Evolutionary conservation across 768 basidiomycete genomes (phyloP).

Genomic region (Jaapia argillacea): DNA sequence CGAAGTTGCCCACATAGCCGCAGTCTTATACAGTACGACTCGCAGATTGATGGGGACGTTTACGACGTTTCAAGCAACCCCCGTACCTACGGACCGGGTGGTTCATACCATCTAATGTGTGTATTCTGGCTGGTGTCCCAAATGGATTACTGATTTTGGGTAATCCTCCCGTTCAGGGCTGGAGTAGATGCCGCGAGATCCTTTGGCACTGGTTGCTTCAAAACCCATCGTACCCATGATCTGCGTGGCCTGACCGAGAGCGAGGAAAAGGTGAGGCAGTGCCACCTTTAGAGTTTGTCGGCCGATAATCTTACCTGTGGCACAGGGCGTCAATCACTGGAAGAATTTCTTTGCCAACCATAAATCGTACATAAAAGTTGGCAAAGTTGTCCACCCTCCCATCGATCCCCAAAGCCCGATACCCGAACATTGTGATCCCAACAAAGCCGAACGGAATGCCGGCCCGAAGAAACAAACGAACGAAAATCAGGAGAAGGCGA

Average conservation of each 20-base stretch:
- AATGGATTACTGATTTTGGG: constrained; percentile 2
- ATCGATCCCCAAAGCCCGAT: constrained; percentile 72
- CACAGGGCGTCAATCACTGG: constrained; percentile 76
- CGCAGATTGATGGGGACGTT: constrained; percentile 83
- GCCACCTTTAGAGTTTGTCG: no score
- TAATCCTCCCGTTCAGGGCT: constrained; percentile 32
- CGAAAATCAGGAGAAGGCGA: constrained; percentile 22
- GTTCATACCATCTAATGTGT: constrained; percentile 68
- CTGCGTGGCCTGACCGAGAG: constrained; percentile 65
- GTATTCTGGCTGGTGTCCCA: constrained; percentile 15
- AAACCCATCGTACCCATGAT: constrained; percentile 85
- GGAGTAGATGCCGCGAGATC: constrained; percentile 87
- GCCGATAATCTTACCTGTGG: neutral
- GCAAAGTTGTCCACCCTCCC: constrained; percentile 63
- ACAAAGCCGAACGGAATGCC: constrained; percentile 33
- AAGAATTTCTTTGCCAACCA: constrained; percentile 82
- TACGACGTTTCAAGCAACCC: constrained; percentile 81
- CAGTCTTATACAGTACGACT: neutral
- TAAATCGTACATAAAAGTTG: constrained; percentile 70
- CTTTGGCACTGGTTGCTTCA: constrained; percentile 91
- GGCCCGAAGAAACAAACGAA: constrained; percentile 15
- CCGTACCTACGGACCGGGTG: constrained; percentile 80
- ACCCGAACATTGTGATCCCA: constrained; percentile 63
- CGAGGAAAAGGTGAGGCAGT: constrained; percentile 54
- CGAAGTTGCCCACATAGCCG: constrained; percentile 5